Percentiles rank a stretch among this genome's conserved stretches.
phyloP scores from a whole-genome alignment of 2,329 filamentous ascomycete species.

The Biscogniauxia marginata region DNA sequence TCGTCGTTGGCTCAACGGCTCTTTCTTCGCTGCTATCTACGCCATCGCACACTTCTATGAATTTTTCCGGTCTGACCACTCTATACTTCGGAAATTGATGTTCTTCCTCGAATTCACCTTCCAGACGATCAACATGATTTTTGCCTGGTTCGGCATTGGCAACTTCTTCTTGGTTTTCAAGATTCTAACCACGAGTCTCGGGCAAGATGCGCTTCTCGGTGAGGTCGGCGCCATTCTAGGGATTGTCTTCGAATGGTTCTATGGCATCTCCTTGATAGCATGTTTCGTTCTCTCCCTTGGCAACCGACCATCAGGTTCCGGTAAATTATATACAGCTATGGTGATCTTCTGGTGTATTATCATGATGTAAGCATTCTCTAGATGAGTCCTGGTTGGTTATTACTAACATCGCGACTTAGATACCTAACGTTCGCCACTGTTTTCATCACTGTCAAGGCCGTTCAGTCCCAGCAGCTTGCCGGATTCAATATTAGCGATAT shows the following conservation, averaged over 20 bases:
- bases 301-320: constrained; percentile 91
- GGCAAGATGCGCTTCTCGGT: constrained; percentile 67
- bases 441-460: constrained; percentile 87
- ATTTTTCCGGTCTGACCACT: constrained; percentile 92
- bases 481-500: constrained; percentile 70
- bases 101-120: constrained; percentile 93
- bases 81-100: constrained; percentile 79
- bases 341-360: constrained; percentile 97
- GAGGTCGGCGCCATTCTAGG: constrained; percentile 76
- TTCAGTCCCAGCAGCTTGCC: constrained; percentile 67
- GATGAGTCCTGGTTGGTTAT: not conserved
- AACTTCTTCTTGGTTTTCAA: constrained; percentile 99
- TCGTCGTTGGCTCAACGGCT: constrained; percentile 95
- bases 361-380: constrained; percentile 68
- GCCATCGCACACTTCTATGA: constrained; percentile 93
- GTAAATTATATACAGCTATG: constrained; percentile 92
- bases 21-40: constrained; percentile 97
- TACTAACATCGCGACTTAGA: constrained; percentile 39
- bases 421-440: constrained; percentile 94
- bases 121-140: constrained; percentile 95
- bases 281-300: constrained; percentile 95
- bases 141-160: constrained; percentile 96
- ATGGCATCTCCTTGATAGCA: constrained; percentile 85
- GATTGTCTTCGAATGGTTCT: constrained; percentile 93
- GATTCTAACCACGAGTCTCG: constrained; percentile 86